Evolutionary conservation across 2,329 filamentous ascomycete genomes (phyloP).

Genomic region (Hypoxylon rubiginosum): DNA sequence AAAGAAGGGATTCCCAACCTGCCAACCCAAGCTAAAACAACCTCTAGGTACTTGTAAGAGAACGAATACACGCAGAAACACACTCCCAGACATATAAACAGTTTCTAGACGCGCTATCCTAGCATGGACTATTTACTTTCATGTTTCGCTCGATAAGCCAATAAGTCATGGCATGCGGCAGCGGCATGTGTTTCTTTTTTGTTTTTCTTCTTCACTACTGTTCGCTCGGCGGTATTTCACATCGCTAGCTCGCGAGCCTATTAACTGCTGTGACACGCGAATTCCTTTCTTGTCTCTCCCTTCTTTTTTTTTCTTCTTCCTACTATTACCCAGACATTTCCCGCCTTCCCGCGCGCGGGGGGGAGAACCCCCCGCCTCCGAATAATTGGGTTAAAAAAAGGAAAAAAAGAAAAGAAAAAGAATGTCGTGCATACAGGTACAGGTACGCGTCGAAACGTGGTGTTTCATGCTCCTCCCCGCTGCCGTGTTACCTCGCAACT

Average conservation of each 20-base stretch:
- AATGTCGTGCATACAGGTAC: background rate
- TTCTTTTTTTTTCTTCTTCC: background rate
- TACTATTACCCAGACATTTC: background rate
- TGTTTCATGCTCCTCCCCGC: slow-evolving; percentile 36
- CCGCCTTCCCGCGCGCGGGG: background rate
- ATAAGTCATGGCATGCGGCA: background rate
- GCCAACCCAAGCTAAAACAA: background rate
- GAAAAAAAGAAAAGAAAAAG: background rate
- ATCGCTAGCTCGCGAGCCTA: slow-evolving; percentile 36
- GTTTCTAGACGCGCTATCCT: background rate
- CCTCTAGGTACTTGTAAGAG: no score
- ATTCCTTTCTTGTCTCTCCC: background rate
- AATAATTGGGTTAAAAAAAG: background rate
- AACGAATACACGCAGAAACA: background rate
- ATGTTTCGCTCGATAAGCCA: background rate
- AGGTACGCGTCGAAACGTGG: slow-evolving; percentile 41
- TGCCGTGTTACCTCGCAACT: slow-evolving; percentile 29
- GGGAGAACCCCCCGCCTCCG: slow-evolving; percentile 8
- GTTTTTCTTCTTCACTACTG: background rate
- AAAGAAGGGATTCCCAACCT: slow-evolving; percentile 10
- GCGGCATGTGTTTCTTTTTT: background rate
- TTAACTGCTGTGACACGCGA: slow-evolving; percentile 41
- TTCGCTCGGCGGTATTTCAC: slow-evolving; percentile 28
- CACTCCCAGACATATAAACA: background rate
- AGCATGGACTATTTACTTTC: background rate